These are phyloP conservation scores for Tolypocladium inflatum DNA, from an alignment of 2,329 filamentous ascomycete species.

Conservation along the genomic window DNA sequence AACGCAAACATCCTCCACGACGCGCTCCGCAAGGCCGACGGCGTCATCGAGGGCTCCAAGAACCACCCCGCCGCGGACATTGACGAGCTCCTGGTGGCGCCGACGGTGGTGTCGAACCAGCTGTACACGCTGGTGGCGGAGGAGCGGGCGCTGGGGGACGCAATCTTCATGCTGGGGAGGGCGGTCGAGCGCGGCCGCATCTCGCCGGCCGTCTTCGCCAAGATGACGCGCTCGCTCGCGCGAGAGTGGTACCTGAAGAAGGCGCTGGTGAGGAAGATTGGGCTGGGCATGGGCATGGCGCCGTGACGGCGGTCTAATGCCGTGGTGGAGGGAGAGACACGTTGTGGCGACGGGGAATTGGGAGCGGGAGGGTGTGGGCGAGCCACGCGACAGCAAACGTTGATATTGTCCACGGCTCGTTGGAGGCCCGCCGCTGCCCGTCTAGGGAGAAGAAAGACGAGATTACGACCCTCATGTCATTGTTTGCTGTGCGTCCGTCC, in stretches of 20 bases:
- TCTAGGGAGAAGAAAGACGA: not conserved
- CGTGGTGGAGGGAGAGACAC: not conserved
- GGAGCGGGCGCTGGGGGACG: slow-evolving; percentile 76
- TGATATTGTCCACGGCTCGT: not conserved
- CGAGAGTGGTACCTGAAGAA: slow-evolving; percentile 80
- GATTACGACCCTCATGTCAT: not conserved
- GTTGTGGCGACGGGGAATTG: not conserved
- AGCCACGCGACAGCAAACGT: not conserved
- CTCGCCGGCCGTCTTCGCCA: slow-evolving; percentile 63
- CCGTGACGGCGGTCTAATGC: slow-evolving; percentile 10
- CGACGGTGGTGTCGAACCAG: slow-evolving; percentile 87
- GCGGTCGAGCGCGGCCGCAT: slow-evolving; percentile 67
- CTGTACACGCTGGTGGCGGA: slow-evolving; percentile 84
- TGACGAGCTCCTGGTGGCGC: slow-evolving; percentile 87
- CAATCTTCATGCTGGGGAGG: slow-evolving; percentile 71
- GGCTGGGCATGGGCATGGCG: slow-evolving; percentile 60
- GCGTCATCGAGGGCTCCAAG: slow-evolving; percentile 63
- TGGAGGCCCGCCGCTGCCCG: not conserved
- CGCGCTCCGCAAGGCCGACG: slow-evolving; percentile 69
- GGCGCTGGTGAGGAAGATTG: slow-evolving; percentile 70
- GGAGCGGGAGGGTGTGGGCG: not conserved
- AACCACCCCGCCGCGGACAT: slow-evolving; percentile 63
- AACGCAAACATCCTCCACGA: slow-evolving; percentile 74
- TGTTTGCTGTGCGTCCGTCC: not conserved
- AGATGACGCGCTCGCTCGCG: slow-evolving; percentile 64